Conservation (phyloP, 148 eudicot genomes). For the Arctostaphylos glauca region DNA sequence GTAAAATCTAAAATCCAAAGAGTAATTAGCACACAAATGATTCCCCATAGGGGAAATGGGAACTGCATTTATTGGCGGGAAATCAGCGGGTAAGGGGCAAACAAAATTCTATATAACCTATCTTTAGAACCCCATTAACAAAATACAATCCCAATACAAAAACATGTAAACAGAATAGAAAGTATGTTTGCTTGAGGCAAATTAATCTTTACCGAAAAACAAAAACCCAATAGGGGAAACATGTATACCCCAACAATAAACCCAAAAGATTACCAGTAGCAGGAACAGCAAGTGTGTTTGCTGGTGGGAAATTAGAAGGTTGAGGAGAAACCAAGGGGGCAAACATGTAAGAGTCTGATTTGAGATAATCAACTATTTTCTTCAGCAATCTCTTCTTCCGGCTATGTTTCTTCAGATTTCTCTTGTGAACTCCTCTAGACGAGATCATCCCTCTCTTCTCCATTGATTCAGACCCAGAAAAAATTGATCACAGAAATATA, state of each 20-base stretch:
- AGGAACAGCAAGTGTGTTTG: neutral
- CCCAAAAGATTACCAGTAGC: constrained; percentile 5
- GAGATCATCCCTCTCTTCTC: constrained; percentile 13
- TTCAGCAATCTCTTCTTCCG: constrained; percentile 23
- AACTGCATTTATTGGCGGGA: no score
- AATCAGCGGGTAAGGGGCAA: no score
- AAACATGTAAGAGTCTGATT: constrained; percentile 32
- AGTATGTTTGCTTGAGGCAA: neutral
- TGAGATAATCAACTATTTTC: constrained; percentile 27
- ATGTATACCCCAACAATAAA: neutral
- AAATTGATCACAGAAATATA: neutral
- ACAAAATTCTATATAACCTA: no score
- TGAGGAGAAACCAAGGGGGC: constrained; percentile 26
- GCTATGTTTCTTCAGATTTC: constrained; percentile 14
- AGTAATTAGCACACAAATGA: no score
- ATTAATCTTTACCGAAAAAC: neutral
- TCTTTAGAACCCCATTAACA: no score
- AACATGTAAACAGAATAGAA: neutral
- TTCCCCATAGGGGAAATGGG: neutral
- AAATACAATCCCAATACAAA: neutral
- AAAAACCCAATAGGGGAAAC: neutral
- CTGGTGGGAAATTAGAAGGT: constrained; percentile 2
- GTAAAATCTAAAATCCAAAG: no score
- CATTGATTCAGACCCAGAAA: constrained; percentile 16
- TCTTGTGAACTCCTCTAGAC: constrained; percentile 17